A percentile compares a stretch with the other conserved stretches of the same genome.
phyloP scores from a whole-genome alignment of 139 green algal genomes.

The Trebouxia sp. region DNA sequence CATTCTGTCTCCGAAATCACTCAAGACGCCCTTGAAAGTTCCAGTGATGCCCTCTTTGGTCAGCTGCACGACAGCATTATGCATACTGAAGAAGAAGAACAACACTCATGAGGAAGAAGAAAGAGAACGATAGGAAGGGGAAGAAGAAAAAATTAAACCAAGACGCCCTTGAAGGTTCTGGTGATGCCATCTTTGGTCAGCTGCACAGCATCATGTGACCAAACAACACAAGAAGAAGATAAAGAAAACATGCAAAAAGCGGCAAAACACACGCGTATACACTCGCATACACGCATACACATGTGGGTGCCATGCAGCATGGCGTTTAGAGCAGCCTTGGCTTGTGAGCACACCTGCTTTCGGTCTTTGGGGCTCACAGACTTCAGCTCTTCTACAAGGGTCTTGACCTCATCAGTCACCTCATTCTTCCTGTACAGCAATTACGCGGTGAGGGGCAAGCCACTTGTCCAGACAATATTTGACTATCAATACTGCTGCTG shows the following conservation, averaged over 20 bases:
- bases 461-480: not conserved
- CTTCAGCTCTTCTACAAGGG: slow-evolving; percentile 10
- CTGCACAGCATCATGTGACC: not conserved
- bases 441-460: not conserved
- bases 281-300: not conserved
- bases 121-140: not conserved
- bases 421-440: not conserved
- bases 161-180: too few species aligned
- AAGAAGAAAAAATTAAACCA: not conserved
- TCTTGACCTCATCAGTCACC: not conserved
- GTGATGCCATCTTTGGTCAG: not conserved
- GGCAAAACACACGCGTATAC: not conserved
- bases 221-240: not conserved
- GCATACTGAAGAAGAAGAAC: not conserved
- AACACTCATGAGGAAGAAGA: not conserved
- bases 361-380: not conserved
- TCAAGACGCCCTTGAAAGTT: not conserved
- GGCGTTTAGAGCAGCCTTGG: not conserved
- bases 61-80: not conserved
- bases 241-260: not conserved
- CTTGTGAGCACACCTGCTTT: not conserved
- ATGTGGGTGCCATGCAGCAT: not conserved
- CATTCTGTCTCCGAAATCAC: slow-evolving; percentile 8
- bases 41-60: not conserved
- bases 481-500: too few species aligned